phyloP scores from a whole-genome alignment of 2,329 filamentous ascomycete genomes.

The Bisporella sp. region DNA sequence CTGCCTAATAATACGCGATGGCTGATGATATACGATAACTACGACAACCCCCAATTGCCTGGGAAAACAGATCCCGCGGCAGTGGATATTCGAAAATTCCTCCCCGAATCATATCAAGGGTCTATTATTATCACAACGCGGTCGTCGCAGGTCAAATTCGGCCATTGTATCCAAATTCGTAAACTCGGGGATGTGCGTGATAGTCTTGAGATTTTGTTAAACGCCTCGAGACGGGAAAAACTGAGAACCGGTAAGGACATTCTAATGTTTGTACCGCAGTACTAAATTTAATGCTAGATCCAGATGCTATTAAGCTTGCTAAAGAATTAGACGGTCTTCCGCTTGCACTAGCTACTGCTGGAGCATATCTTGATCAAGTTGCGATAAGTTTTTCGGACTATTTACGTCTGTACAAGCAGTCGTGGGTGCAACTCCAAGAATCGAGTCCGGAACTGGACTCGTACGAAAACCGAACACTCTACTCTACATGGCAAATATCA shows the following conservation, averaged over 20 bases:
- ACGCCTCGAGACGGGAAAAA: background rate
- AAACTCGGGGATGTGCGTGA: background rate
- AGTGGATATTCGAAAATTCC: background rate
- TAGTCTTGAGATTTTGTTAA: background rate
- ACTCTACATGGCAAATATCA: background rate
- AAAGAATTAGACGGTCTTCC: background rate
- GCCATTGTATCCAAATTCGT: background rate
- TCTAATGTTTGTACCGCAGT: background rate
- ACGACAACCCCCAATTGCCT: background rate
- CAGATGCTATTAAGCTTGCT: background rate
- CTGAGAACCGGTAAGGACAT: background rate
- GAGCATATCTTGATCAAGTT: background rate
- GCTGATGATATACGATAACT: background rate
- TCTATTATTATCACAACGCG: background rate
- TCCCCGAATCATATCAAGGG: background rate
- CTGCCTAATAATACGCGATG: background rate
- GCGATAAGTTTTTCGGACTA: background rate
- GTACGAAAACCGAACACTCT: background rate
- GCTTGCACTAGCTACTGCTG: background rate
- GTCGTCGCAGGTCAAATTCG: background rate
- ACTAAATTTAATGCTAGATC: background rate
- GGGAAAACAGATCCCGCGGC: background rate
- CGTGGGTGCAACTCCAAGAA: background rate
- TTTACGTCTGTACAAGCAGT: background rate
- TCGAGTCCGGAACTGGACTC: background rate